Base-by-base conservation (phyloP, 1,284 basidiomycete genomes). In the Erythrobasidium hasegawianum region DNA sequence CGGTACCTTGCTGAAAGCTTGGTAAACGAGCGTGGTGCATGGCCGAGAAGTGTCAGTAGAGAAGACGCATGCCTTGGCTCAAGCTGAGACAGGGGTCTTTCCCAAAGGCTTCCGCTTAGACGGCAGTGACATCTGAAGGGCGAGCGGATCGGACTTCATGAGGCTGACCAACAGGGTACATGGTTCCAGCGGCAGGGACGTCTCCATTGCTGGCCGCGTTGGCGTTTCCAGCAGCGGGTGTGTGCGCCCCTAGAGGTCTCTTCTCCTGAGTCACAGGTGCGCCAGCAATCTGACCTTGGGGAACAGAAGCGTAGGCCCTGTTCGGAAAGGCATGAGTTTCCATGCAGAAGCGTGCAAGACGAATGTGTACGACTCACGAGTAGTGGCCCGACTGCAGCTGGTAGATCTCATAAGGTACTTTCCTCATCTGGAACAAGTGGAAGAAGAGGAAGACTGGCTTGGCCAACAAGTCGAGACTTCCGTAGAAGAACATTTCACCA, bases 381-480 rank as follows among this genome's bases (percentile, higher is more conserved):
- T 53, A 56, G 18, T 67, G 58, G 2, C 65, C 65, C 14, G 45
- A 59, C 43, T 67, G 64, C 0, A 65, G 56, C 47, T 65, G 55
- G 47, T 43, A 65, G 13, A 49, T 38, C 14, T 26, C 47, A 24
- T 65, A 65, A 29, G 57, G 41, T 50, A 52, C 49, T 2, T 43
- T 22, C 3, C 45, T 40, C 9, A 59, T 45, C 8, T 41, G 29
- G 27, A 49, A 54, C 9, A 67, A 29, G 50, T 76, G 75, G 69
- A 73, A 69, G 27, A 76, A 59, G 4, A 73, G 67, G 40, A 75
- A 76, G 39, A 71, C 70, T 39, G 73, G 76, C 67, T 81, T 84
- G 66, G 82, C 79, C 70, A 85, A 64, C 16, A 86, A 59, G 71
- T 86, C 85, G 62, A 86, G 79, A 65, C 84, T 77, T 67, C 84